Percentiles rank a stretch among this genome's conserved stretches.
Evolutionary conservation across 768 basidiomycete species (phyloP).

Genomic region (Melanogaster broomeanus): DNA sequence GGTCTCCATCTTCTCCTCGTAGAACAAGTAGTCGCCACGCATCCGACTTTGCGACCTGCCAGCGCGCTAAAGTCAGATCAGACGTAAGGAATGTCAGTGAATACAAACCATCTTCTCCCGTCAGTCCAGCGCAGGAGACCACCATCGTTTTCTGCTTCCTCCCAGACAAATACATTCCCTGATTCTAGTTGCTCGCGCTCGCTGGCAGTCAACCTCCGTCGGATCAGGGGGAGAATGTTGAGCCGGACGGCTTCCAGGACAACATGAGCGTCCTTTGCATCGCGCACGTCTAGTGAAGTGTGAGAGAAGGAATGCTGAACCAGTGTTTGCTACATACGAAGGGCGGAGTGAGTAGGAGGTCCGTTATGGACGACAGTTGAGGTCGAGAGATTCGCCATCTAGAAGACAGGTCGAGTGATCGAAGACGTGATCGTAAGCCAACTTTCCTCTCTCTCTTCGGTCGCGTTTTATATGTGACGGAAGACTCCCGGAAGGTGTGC

Average conservation of each 20-base stretch:
- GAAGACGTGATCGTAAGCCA: slow-evolving; percentile 8
- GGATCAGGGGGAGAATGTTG: slow-evolving; percentile 69
- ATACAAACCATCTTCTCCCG: slow-evolving; percentile 68
- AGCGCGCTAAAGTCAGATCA: slow-evolving; percentile 3
- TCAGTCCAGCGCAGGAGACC: slow-evolving; percentile 77
- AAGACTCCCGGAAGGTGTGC: slow-evolving; percentile 17
- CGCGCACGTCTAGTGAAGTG: slow-evolving; percentile 59
- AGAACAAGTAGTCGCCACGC: slow-evolving; percentile 81
- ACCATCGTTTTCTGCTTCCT: slow-evolving; percentile 76
- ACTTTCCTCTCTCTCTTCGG: background rate
- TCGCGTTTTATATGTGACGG: slow-evolving; percentile 24
- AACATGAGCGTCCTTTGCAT: slow-evolving; percentile 77
- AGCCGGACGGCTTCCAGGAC: slow-evolving; percentile 76
- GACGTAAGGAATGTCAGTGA: background rate
- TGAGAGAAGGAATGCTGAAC: background rate
- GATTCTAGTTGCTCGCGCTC: slow-evolving; percentile 71
- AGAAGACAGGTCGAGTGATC: slow-evolving; percentile 1
- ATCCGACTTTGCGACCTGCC: slow-evolving; percentile 82
- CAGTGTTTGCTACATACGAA: slow-evolving; percentile 23
- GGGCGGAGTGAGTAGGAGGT: slow-evolving; percentile 31
- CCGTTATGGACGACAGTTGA: slow-evolving; percentile 20
- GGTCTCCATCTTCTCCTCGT: slow-evolving; percentile 81
- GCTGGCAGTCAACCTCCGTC: slow-evolving; percentile 63
- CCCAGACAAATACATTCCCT: slow-evolving; percentile 85
- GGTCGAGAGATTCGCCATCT: slow-evolving; percentile 12